Conservation (phyloP, 2,329 filamentous ascomycete species). For the Helminthosporium solani region DNA sequence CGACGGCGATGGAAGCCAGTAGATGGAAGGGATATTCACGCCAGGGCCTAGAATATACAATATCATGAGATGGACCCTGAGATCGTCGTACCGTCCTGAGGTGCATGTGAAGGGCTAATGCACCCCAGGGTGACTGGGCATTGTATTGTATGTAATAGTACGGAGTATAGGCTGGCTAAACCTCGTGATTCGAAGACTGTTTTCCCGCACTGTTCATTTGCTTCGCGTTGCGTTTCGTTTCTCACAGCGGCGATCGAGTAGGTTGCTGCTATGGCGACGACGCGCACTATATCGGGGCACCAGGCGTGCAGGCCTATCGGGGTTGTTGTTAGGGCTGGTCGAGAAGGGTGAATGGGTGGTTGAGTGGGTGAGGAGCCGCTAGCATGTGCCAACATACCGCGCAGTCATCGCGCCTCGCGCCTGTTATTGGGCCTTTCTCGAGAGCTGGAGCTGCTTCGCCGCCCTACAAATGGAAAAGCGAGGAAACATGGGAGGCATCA, state of each 20-base stretch:
- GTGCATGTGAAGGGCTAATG: slow-evolving; percentile 33
- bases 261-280: too few species aligned
- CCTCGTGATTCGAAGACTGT: too few species aligned
- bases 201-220: too few species aligned
- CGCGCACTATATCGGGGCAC: too few species aligned
- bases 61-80: slow-evolving; percentile 24
- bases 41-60: slow-evolving; percentile 18
- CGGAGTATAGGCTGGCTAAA: slow-evolving; percentile 28
- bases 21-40: too few species aligned
- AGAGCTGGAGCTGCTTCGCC: slow-evolving; percentile 21
- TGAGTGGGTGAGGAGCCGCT: slow-evolving; percentile 4
- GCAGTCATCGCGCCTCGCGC: too few species aligned
- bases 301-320: too few species aligned
- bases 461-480: slow-evolving; percentile 11
- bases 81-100: slow-evolving; percentile 20
- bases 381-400: slow-evolving; percentile 3
- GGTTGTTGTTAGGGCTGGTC: too few species aligned
- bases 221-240: slow-evolving; percentile 21
- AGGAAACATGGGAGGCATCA: neutral
- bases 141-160: too few species aligned
- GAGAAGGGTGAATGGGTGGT: too few species aligned
- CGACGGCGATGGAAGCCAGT: slow-evolving; percentile 24
- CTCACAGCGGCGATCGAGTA: neutral
- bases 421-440: slow-evolving; percentile 7
- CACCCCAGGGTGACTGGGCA: too few species aligned